Evolutionary conservation across 176 grass and related monocot species (phyloP).

Genomic region (Stipa capillata): DNA sequence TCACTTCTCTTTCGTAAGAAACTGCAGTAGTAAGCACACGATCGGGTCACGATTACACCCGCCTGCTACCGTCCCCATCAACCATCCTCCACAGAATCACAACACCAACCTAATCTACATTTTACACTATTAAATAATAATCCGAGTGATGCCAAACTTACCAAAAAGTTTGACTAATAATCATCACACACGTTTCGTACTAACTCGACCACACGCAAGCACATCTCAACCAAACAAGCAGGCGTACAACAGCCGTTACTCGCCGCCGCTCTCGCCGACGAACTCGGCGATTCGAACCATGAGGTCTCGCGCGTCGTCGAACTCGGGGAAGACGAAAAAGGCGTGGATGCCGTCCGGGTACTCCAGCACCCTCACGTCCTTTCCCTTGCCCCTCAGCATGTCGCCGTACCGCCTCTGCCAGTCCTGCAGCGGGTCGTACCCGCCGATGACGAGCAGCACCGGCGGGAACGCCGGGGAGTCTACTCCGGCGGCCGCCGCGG

Average conservation of each 20-base stretch:
- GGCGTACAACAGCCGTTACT: background rate
- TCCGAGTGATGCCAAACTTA: no score
- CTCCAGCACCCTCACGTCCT: conserved; percentile 42
- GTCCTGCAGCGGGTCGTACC: conserved; percentile 74
- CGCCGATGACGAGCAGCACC: conserved; percentile 53
- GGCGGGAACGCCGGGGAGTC: conserved; percentile 30
- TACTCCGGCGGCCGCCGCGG: background rate
- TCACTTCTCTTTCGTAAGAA: no score
- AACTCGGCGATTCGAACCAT: conserved; percentile 51
- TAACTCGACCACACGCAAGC: no score
- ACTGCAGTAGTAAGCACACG: no score
- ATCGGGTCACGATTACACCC: no score
- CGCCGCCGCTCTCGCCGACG: conserved; percentile 16
- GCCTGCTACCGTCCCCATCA: no score
- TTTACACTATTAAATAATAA: no score
- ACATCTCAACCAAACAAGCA: background rate
- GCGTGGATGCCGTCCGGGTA: conserved; percentile 75
- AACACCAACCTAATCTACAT: no score
- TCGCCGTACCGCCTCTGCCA: conserved; percentile 65
- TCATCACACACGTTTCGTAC: no score
- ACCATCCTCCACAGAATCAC: no score
- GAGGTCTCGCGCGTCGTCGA: conserved; percentile 33
- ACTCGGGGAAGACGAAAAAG: conserved; percentile 76
- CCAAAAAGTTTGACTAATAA: no score
- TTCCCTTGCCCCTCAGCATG: conserved; percentile 24